Base-by-base conservation (phyloP, 2,329 filamentous ascomycete genomes). In the Diaporthe vaccinii region DNA sequence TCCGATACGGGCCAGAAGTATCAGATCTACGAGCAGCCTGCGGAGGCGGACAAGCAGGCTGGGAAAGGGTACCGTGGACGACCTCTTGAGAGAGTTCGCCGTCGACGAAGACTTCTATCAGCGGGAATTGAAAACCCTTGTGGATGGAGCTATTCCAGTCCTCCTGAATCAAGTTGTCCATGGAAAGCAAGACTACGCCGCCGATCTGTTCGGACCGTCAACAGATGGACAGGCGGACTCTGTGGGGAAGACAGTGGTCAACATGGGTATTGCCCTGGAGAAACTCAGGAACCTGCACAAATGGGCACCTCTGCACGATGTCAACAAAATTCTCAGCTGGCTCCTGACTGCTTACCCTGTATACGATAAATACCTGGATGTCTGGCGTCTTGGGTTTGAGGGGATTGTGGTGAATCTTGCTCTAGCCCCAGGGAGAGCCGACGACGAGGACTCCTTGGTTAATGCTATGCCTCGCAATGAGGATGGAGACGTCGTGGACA, bases 101-200 rank as follows among this genome's bases (percentile, higher is more conserved):
- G 90, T 93, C 7, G 97, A 98, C 79, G 97, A 99, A 83, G 87
- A 90, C 59, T 93, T 97, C 78, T 99, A 98, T 81, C 93, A 93
- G 84, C 91, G 96, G 73, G 97, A 99, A 84, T 89, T 99, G 44
- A 95, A 95, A 81, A 98, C 97, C 0, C 85, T 99, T 44, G 96
- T 98, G 10, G 96, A 98, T 79, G 97, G 97, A 74, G 96, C 99
- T 31, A 94, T 99, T 74, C 97, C 97, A 0, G 96, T 98, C 2
- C 89, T 99, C 2, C 86, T 99, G 70, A 95, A 93, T 14, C 95
- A 95, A 78, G 94, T 98, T 12, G 89, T 98, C 17, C 93, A 94
- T 76, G 91, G 91, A 1, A 90, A 92, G 77, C 90, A 90, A 9
- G 89, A 89, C 20, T 87, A 91, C 65, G 89, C 91, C 4, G 89